A percentile compares a stretch with the other conserved stretches of the same genome.
phyloP scores from a whole-genome alignment of 306 rosid species.

The Dryas alaskensis region DNA sequence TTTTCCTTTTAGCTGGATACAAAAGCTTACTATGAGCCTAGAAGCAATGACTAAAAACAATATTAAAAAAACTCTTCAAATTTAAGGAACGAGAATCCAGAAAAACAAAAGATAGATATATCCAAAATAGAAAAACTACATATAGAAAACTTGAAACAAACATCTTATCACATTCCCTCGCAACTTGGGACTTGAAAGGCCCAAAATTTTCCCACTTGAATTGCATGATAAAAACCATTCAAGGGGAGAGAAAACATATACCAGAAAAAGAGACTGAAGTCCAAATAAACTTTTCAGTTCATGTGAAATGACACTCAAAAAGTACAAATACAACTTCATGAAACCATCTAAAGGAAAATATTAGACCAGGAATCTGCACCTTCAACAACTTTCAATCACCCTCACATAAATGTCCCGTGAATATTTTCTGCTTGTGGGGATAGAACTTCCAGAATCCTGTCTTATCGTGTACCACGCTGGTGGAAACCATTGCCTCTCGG shows the following conservation, averaged over 20 bases:
- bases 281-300: slow-evolving; percentile 35
- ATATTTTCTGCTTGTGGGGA: slow-evolving; percentile 7
- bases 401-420: slow-evolving; percentile 29
- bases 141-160: slow-evolving; percentile 28
- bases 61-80: not conserved
- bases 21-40: not conserved
- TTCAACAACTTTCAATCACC: slow-evolving; percentile 30
- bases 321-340: slow-evolving; percentile 31
- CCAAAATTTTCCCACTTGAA: slow-evolving; percentile 63
- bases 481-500: slow-evolving; percentile 65
- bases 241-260: slow-evolving; percentile 42
- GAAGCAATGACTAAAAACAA: not conserved
- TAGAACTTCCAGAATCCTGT: not conserved
- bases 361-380: slow-evolving; percentile 21
- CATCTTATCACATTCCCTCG: slow-evolving; percentile 32
- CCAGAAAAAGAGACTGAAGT: slow-evolving; percentile 26
- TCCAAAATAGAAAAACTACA: slow-evolving; percentile 13
- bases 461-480: slow-evolving; percentile 68
- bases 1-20: not conserved
- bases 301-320: slow-evolving; percentile 41
- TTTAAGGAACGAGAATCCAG: not conserved
- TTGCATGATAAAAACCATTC: slow-evolving; percentile 63
- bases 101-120: slow-evolving; percentile 1
- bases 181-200: slow-evolving; percentile 37
- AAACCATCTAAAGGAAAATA: slow-evolving; percentile 41